Evolutionary conservation across 352 stramenopile genomes (phyloP).

Genomic region (Thraustochytrium sp.): DNA sequence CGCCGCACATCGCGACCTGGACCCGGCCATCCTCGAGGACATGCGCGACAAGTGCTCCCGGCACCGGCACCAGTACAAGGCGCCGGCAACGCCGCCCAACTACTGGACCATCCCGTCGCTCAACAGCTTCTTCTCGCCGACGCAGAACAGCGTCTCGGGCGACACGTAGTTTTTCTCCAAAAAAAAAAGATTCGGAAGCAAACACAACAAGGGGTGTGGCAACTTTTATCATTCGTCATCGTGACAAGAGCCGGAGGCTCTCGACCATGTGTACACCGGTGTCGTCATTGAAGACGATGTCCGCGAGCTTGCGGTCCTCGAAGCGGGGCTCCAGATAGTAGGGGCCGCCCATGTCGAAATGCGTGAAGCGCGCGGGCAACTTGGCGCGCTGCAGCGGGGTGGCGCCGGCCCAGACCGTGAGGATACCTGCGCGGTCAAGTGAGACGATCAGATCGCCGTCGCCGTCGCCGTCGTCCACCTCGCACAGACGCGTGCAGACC

Average conservation of each 20-base stretch:
- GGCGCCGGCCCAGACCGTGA: no score
- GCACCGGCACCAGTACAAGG: constrained; percentile 47
- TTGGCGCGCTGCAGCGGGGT: no score
- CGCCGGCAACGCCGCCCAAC: constrained; percentile 48
- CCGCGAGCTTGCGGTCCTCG: not conserved
- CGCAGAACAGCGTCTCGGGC: not conserved
- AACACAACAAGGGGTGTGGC: no score
- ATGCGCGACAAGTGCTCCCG: constrained; percentile 53
- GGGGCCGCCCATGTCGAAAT: not conserved
- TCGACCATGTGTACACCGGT: constrained; percentile 23
- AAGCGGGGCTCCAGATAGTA: not conserved
- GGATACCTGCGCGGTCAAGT: no score
- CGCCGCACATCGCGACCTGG: constrained; percentile 44
- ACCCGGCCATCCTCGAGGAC: constrained; percentile 14
- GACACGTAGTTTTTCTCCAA: not conserved
- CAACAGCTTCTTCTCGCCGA: not conserved
- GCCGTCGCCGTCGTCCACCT: no score
- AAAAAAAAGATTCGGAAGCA: not conserved
- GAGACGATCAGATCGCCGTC: no score
- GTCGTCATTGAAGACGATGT: constrained; percentile 24
- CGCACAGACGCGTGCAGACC: not conserved
- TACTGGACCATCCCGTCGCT: constrained; percentile 48
- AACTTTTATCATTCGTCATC: no score
- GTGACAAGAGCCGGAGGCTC: no score
- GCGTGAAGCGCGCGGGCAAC: no score